Base-by-base conservation (phyloP, 2,329 filamentous ascomycete genomes). In the Aspergillus candidus region DNA sequence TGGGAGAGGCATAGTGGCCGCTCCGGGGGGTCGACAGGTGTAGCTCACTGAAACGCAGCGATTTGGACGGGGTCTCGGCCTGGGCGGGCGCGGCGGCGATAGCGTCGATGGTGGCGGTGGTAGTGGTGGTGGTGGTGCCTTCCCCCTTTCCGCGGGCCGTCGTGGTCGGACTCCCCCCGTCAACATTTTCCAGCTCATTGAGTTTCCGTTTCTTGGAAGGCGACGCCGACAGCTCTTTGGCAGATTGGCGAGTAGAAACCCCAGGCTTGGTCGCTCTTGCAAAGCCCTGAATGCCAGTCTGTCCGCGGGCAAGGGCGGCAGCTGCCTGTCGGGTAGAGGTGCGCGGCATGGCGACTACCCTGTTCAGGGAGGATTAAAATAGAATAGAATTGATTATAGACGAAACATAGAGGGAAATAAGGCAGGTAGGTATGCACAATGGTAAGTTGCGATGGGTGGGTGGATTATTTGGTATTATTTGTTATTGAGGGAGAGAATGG, bases 251-350 rank as follows among this genome's bases (percentile, higher is more conserved):
- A 6, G 50, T 30, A 6, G 18, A 12, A 13, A 60, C 46, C 5
- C 63, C 63, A 32, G 69, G 62, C 52, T 75, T 74, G 36, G 66
- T 68, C 45, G 72, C 57, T 51, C 63, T 67, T 46, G 70, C 61
- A 51, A 74, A 74, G 45, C 58, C 60, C 51, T 67, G 65, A 37
- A 74, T 69, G 55, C 63, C 73, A 63, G 54, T 51, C 49, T 67
- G 66, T 14, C 47, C 53, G 43, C 56, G 54, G 38, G 61, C 57
- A 53, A 65, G 60, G 60, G 55, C 47, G 55, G 54, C 48, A 55
- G 54, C 48, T 48, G 22, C 22, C 22, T 52, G 50, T 44, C 51
- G 50, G 37, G 62, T 50, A 42, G 63, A 59, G 38, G 58, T 50
- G 52, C 60, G 61, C 53, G 56, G 57, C 59, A 65, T 66, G 50